Percentiles rank a stretch among this genome's conserved stretches.
These are phyloP conservation scores for Penicillium sp. DNA, from an alignment of 2,329 filamentous ascomycete genomes.

Conservation along the genomic window DNA sequence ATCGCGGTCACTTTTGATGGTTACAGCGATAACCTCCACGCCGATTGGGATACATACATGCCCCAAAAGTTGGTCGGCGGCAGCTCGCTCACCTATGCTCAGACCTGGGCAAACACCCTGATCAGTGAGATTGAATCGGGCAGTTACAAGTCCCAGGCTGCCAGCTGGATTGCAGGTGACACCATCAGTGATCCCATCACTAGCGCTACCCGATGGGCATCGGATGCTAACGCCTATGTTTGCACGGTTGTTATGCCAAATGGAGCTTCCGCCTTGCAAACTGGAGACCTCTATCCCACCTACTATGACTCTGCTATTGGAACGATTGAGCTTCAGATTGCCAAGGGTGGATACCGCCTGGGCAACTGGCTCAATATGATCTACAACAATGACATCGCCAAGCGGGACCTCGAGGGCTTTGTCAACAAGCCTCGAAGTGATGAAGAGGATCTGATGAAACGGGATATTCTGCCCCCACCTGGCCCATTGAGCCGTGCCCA, in stretches of 20 bases:
- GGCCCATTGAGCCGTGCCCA: constrained; percentile 23
- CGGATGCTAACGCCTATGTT: constrained; percentile 67
- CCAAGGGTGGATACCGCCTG: constrained; percentile 69
- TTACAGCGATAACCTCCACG: constrained; percentile 65
- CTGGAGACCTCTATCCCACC: constrained; percentile 64
- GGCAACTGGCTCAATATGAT: constrained; percentile 53
- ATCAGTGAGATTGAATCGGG: constrained; percentile 29
- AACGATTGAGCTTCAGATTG: constrained; percentile 64
- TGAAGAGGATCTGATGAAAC: constrained; percentile 11
- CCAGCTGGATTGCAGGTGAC: constrained; percentile 62
- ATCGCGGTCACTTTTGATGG: constrained; percentile 67
- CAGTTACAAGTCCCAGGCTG: constrained; percentile 54
- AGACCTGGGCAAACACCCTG: constrained; percentile 29
- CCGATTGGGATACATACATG: constrained; percentile 74
- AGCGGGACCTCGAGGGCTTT: constrained; percentile 13
- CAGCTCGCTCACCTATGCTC: constrained; percentile 42
- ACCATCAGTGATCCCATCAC: constrained; percentile 57
- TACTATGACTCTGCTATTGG: constrained; percentile 59
- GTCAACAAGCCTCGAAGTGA: constrained; percentile 6
- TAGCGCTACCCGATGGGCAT: constrained; percentile 67
- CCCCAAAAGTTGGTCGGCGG: constrained; percentile 66
- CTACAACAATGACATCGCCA: constrained; percentile 21
- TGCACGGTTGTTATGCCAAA: constrained; percentile 68
- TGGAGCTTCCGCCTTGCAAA: constrained; percentile 59
- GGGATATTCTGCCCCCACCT: constrained; percentile 14